Evolutionary conservation across 2,329 filamentous ascomycete genomes (phyloP).

Genomic region (Tolypocladium cylindrosporum): DNA sequence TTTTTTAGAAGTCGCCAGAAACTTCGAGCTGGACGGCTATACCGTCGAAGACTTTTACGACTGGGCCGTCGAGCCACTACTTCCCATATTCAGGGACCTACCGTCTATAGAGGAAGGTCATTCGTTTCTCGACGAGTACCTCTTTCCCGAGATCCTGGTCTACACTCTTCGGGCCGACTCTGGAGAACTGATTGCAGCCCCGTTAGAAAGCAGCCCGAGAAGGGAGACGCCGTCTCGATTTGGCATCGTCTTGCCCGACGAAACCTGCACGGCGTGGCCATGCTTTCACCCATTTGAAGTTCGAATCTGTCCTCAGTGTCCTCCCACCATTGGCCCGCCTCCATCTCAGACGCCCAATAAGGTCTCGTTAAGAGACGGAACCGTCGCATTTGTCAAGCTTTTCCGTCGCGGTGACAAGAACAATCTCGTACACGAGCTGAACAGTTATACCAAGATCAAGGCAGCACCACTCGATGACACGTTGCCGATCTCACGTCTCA

Average conservation of each 20-base stretch:
- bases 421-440: conserved; percentile 2
- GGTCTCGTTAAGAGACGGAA: background rate
- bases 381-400: conserved; percentile 2
- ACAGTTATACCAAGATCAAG: conserved; percentile 5
- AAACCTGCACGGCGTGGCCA: conserved; percentile 5
- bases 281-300: conserved; percentile 7
- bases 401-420: background rate
- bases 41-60: conserved; percentile 14
- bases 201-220: background rate
- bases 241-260: conserved; percentile 1
- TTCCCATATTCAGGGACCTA: conserved; percentile 5
- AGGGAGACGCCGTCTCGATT: background rate
- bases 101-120: background rate
- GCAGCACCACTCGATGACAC: conserved; percentile 1
- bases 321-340: background rate
- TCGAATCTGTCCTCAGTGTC: background rate
- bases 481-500: conserved; percentile 4
- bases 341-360: conserved; percentile 1
- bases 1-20: conserved; percentile 11
- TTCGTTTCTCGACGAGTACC: conserved; percentile 5
- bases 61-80: conserved; percentile 10
- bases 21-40: conserved; percentile 11
- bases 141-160: conserved; percentile 5
- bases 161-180: conserved; percentile 7
- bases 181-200: conserved; percentile 3